phyloP scores from a whole-genome alignment of 306 rosid genomes.

The Medicago lupulina region DNA sequence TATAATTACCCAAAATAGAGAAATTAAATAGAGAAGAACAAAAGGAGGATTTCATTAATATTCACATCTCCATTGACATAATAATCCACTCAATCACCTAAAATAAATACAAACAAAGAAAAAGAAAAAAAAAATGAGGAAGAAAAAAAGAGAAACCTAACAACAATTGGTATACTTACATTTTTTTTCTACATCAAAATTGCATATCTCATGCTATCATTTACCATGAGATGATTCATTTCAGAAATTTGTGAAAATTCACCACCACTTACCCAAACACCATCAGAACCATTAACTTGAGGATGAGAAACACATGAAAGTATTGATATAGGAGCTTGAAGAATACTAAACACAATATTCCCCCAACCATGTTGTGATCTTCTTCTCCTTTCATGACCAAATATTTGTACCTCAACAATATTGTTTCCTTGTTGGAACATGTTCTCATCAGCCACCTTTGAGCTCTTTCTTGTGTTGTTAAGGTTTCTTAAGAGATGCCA shows the following conservation, averaged over 20 bases:
- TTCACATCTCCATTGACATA: slow-evolving; percentile 15
- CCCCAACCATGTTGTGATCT: slow-evolving; percentile 52
- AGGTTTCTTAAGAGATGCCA: slow-evolving; percentile 59
- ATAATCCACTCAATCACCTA: slow-evolving; percentile 40
- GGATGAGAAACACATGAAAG: slow-evolving; percentile 84
- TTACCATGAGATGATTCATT: slow-evolving; percentile 91
- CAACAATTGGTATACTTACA: slow-evolving; percentile 8
- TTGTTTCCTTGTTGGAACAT: slow-evolving; percentile 60
- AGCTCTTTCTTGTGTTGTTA: slow-evolving; percentile 63
- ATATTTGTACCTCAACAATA: slow-evolving; percentile 47
- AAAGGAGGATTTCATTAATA: slow-evolving; percentile 2
- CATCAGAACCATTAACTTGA: slow-evolving; percentile 65
- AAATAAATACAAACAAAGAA: slow-evolving; percentile 4
- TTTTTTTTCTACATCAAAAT: slow-evolving; percentile 72
- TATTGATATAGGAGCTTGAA: slow-evolving; percentile 69
- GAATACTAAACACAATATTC: slow-evolving; percentile 47
- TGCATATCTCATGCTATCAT: slow-evolving; percentile 97
- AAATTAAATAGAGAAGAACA: slow-evolving; percentile 7
- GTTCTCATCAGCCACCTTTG: slow-evolving; percentile 89
- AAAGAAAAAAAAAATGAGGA: background rate
- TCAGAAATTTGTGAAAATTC: slow-evolving; percentile 74
- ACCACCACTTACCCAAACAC: slow-evolving; percentile 68
- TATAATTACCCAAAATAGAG: no score
- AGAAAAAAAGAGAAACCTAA: slow-evolving; percentile 13
- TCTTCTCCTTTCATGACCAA: slow-evolving; percentile 40